Conservation (phyloP, 176 grass and related monocot genomes). For the Urochloa ruziziensis region DNA sequence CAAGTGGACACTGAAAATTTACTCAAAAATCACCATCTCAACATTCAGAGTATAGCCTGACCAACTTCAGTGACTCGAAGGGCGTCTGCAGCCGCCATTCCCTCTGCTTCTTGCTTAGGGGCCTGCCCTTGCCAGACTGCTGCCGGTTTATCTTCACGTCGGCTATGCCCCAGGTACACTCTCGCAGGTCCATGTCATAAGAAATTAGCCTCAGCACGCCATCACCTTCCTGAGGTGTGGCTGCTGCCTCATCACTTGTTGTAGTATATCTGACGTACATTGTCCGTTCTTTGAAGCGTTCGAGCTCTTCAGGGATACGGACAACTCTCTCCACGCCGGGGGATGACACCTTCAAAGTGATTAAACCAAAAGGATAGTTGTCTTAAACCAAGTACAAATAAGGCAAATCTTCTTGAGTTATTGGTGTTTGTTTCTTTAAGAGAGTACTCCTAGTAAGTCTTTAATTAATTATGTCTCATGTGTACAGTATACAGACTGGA, state of each 20-base stretch:
- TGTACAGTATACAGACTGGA: not conserved
- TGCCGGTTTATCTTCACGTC: conserved; percentile 91
- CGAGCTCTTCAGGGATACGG: conserved; percentile 74
- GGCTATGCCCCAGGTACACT: conserved; percentile 85
- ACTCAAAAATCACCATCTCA: conserved; percentile 29
- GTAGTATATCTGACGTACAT: conserved; percentile 82
- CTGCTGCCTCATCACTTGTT: conserved; percentile 2
- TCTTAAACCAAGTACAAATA: conserved; percentile 18
- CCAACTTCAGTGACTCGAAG: conserved; percentile 61
- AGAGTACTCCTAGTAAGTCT: conserved; percentile 15
- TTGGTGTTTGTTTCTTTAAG: not conserved
- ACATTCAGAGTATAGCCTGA: conserved; percentile 83
- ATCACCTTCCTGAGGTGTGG: conserved; percentile 51
- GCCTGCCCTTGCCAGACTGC: conserved; percentile 80
- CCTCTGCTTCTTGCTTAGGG: conserved; percentile 85
- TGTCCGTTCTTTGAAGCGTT: conserved; percentile 81
- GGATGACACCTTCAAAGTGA: conserved; percentile 76
- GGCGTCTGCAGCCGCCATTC: conserved; percentile 75
- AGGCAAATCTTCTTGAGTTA: not conserved
- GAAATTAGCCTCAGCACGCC: conserved; percentile 76
- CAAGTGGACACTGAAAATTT: not conserved
- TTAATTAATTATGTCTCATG: not conserved
- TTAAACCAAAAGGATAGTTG: not conserved
- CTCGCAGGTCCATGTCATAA: conserved; percentile 64
- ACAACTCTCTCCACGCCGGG: conserved; percentile 82